Evolutionary conservation across 306 rosid species (phyloP), one percentile per base, ranked within the genome.

Genomic region (Pterocarpus macrocarpus): DNA sequence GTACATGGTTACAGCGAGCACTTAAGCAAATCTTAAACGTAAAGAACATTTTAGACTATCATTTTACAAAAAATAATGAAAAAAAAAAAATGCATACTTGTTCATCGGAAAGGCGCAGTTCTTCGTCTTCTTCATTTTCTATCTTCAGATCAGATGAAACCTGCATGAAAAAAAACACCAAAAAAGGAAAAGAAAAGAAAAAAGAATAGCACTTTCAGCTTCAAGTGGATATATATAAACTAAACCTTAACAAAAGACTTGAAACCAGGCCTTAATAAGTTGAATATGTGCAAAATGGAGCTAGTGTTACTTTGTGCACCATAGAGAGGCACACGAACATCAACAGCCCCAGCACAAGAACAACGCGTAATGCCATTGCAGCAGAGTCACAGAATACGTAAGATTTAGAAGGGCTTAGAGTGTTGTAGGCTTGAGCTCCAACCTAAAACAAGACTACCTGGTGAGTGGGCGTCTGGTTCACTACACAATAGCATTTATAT

Each of bases 101-200:
- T 41, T 71, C 74, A 61, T 36, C 58, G 8, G 62, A 63, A 53
- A 69, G 17, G 2, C 5, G 7, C 0, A 80, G 61, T 58, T 85
- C 81, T 30, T 83, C 82, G 4, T 85, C 82, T 33, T 80, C 80
- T 55, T 85, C 78, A 35, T 73, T 53, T 69, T 81, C 82, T 13
- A 69, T 73, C 74, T 85, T 39, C 69, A 77, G 34, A 79, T 90
- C 93, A 64, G 90, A 90, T 10, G 93, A 85, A 73, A 90, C 83
- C 93, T 87, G 67, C 61, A 47, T 15, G 8, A 53, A 50, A 73
- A 50, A 73, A 34, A 7, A 36, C 8, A 71, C 39, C 4, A 7
- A 55, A 0, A 22, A 5, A 16, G 1, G 4, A n/a, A 11, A 8
- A 39, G 28, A 5, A 15, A 7, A 5, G 2, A 7, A 57, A 79